Evolutionary conservation across 2,329 filamentous ascomycete species (phyloP), one percentile per base, ranked within the genome.

Genomic region (Verticillium nubilum): DNA sequence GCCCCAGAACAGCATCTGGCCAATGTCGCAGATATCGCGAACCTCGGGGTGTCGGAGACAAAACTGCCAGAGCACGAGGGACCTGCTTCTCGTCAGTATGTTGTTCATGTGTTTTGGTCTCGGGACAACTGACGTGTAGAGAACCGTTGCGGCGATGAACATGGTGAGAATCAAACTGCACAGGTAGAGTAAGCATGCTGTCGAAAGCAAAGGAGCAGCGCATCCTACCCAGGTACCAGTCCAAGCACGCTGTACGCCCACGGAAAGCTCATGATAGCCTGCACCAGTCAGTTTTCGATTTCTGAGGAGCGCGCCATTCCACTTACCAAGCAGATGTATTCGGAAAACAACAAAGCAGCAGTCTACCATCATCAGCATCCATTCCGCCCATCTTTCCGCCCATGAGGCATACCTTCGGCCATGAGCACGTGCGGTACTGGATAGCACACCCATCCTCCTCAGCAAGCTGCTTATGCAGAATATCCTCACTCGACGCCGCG

Each of bases 1-100:
- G 64, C 89, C 88, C 87, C 89, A 96, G 75, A 96, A 97, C 25
- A 97, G 84, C 83, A 93, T 93, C 73, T 97, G 91, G n/a, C 92
- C 93, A 70, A 97, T 90, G 71, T 97, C 93, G 71, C 92, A 97
- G 15, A 97, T 91, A 76, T 97, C 93, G 66, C 92, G 87, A 61
- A 96, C 87, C 72, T 97, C 91, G 1, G 93, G 93, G 69, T 97
- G 92, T 54, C 92, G 86, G 60, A 97, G 77, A 71, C 93, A 97
- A 69, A 97, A 97, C 72, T 93, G 86, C 92, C 90, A 93, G 23
- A 80, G 68, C 2, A 78, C 71, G 5, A 76, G 61, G 1, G 72
- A 74, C 13, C 52, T 54, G n/a, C 17, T 19, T 2, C 5, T 9
- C 2, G 26, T 53, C 25, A 53, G 52, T 25, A 10, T 28, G 25